These are phyloP conservation scores for Colletotrichum viniferum DNA, from an alignment of 2,329 filamentous ascomycete species.

Conservation along the genomic window DNA sequence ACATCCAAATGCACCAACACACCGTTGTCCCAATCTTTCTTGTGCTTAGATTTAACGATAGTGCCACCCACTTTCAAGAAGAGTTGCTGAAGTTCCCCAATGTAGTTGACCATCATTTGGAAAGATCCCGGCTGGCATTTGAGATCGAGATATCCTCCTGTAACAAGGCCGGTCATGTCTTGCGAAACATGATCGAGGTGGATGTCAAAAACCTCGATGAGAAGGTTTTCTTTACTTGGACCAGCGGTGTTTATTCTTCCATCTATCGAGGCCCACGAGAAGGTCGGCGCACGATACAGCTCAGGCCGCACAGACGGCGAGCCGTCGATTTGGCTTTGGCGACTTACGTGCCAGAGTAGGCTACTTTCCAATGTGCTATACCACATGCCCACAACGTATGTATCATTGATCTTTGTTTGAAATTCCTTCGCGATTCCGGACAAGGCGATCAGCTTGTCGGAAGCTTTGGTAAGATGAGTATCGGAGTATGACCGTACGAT, in stretches of 20 bases:
- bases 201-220: not conserved
- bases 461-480: not conserved
- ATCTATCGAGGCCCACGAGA: not conserved
- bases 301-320: not conserved
- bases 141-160: not conserved
- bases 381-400: not conserved
- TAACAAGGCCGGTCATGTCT: not conserved
- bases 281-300: not conserved
- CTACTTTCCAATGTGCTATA: not conserved
- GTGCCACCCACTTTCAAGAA: not conserved
- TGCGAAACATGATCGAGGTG: not conserved
- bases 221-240: not conserved
- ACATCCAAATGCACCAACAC: not conserved
- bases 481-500: not conserved
- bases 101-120: not conserved
- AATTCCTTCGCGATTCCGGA: not conserved
- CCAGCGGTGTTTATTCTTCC: accelerated
- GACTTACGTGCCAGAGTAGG: not conserved
- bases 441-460: not conserved
- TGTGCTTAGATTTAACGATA: not conserved
- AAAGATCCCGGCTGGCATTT: not conserved
- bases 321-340: not conserved
- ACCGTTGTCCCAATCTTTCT: not conserved
- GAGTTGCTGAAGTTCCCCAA: not conserved
- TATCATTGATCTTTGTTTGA: not conserved